Conservation (phyloP, 2,329 filamentous ascomycete species). For the Acephala macrosclerotiorum region DNA sequence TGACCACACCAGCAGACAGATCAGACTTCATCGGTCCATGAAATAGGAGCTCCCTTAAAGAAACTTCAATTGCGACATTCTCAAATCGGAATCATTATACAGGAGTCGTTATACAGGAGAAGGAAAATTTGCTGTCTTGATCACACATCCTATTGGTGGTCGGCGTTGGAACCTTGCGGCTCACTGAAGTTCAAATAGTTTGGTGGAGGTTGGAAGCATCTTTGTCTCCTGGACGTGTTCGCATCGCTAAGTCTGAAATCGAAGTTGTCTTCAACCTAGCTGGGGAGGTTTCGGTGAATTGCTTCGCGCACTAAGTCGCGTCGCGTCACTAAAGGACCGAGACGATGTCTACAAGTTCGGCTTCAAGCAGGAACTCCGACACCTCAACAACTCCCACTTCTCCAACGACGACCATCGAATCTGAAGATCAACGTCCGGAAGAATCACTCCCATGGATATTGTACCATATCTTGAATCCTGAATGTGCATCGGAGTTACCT, state of each 20-base stretch:
- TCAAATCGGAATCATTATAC: too few species aligned
- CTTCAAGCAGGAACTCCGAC: slow-evolving; percentile 14
- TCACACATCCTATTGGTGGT: not conserved
- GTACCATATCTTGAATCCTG: slow-evolving; percentile 32
- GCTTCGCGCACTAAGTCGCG: not conserved
- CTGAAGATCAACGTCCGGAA: slow-evolving; percentile 17
- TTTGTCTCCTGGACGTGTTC: not conserved
- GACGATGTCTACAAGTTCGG: slow-evolving; percentile 21
- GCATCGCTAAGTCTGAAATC: too few species aligned
- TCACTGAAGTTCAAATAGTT: not conserved
- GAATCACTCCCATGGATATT: slow-evolving; percentile 36
- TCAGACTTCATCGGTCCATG: too few species aligned
- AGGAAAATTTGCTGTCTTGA: not conserved
- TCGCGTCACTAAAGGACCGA: not conserved
- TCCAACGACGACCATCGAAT: slow-evolving; percentile 22
- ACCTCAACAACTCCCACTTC: slow-evolving; percentile 19
- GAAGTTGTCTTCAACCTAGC: too few species aligned
- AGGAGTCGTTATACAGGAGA: not conserved
- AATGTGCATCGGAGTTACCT: slow-evolving; percentile 32
- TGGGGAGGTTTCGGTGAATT: not conserved
- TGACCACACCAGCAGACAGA: too few species aligned
- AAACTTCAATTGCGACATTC: not conserved
- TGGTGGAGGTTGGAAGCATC: not conserved
- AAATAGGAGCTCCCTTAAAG: not conserved
- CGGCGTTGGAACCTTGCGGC: not conserved